Evolutionary conservation across 1,284 basidiomycete species (phyloP), one percentile per base, ranked within the genome.

Genomic region (Marasmius tenuissimus): DNA sequence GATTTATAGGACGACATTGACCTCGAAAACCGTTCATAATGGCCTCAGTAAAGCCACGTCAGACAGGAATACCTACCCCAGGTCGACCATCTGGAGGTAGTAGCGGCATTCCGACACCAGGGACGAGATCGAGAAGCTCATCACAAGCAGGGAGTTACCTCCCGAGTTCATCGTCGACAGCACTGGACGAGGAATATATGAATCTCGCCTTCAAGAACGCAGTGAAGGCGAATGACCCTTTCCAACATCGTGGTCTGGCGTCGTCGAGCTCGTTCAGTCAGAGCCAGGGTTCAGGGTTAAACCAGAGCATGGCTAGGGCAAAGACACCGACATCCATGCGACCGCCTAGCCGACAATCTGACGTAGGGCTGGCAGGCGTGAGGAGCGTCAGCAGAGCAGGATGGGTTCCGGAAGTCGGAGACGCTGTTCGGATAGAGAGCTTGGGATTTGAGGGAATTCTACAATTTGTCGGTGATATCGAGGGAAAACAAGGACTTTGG

Each of bases 401-500:
- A 3, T 74, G 78, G 60, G 64, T 50, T 7, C 56, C 75, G 1
- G 84, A 88, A 18, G 79, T 92, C 9, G 94, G 93, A 11, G 92
- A 95, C 69, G 84, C 81, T 65, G 94, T 97, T 33, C 80, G 91
- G 62, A 91, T 97, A 52, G 93, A 94, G 67, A 91, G 88, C 11
- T 82, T 94, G 47, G 91, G 91, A 0, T 93, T 91, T 72, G 94
- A 96, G 71, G 96, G 95, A 11, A 85, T 78, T 4, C 74, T 97
- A 59, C 79, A 86, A 64, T 97, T 88, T 74, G 65, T 95, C 14
- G 95, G 95, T 1, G 84, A 86, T 66, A 95, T 96, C 59, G 87
- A 92, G 20, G 92, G 91, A 53, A 97, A 97, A 73, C 81, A 85
- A 5, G 96, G 95, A 4, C 76, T 88, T 14, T 98, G 92, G 92